A percentile compares a stretch with the other conserved stretches of the same genome.
Conservation (phyloP, 805 yeast species). For the Danielia reshetovae region DNA sequence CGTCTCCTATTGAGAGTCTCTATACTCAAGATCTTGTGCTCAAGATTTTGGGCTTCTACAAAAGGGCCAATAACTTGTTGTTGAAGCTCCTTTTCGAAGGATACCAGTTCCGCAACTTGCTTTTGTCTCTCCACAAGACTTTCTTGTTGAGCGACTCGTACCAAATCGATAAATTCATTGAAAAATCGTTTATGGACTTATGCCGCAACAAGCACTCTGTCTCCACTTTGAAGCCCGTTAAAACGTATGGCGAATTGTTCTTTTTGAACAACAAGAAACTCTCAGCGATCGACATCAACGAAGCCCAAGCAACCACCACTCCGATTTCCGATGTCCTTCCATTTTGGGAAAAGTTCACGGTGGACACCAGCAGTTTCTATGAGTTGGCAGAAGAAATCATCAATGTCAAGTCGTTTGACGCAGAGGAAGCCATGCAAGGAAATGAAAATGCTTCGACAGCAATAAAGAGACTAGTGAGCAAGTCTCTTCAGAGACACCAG, state of each 20-base stretch:
- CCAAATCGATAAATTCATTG: slow-evolving; percentile 51
- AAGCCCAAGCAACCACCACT: not conserved
- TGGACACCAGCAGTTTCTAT: slow-evolving; percentile 45
- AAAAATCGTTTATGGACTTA: slow-evolving; percentile 49
- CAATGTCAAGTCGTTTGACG: slow-evolving; percentile 51
- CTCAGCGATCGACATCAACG: not conserved
- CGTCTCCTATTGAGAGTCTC: slow-evolving; percentile 25
- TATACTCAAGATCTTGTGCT: slow-evolving; percentile 47
- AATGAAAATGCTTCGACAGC: slow-evolving; percentile 13
- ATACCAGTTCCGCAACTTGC: slow-evolving; percentile 46
- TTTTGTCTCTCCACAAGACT: slow-evolving; percentile 49
- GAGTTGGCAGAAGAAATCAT: slow-evolving; percentile 46
- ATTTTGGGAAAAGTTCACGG: slow-evolving; percentile 26
- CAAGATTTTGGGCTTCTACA: slow-evolving; percentile 57
- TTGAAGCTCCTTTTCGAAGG: slow-evolving; percentile 58
- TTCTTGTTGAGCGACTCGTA: slow-evolving; percentile 55
- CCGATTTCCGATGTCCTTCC: slow-evolving; percentile 2
- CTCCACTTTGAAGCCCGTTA: slow-evolving; percentile 17
- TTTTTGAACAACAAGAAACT: not conserved
- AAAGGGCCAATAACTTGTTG: slow-evolving; percentile 61
- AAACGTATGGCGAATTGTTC: slow-evolving; percentile 9
- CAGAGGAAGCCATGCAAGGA: slow-evolving; percentile 41
- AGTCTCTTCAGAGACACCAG: slow-evolving; percentile 11
- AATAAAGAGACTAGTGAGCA: slow-evolving; percentile 13
- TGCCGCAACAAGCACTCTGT: slow-evolving; percentile 35